Conservation (phyloP, 345 rosid species). For the Turritis glabra region DNA sequence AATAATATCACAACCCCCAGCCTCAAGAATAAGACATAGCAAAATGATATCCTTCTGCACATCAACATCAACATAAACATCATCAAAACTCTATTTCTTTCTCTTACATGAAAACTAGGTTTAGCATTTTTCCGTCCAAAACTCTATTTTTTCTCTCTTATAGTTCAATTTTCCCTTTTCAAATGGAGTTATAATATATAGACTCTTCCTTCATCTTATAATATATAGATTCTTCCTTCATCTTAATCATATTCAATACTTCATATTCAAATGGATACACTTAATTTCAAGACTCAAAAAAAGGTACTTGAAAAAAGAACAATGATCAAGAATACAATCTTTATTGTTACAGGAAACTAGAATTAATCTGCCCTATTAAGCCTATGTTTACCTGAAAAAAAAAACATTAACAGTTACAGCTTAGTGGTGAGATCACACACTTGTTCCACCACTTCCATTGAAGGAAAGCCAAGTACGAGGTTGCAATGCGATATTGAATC, state of each 20-base stretch:
- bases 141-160: no score
- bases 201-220: no score
- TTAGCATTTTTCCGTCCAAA: no score
- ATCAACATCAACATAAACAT: no score
- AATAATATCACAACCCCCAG: no score
- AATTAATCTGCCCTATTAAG: background rate
- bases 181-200: no score
- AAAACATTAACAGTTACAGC: constrained; percentile 25
- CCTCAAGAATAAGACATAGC: no score
- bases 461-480: constrained; percentile 39
- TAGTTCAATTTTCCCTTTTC: no score
- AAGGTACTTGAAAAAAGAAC: background rate
- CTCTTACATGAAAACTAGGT: no score
- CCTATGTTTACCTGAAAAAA: background rate
- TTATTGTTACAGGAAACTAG: constrained; percentile 1
- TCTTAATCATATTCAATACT: background rate
- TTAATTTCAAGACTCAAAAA: background rate
- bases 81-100: no score
- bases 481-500: constrained; percentile 45
- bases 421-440: constrained; percentile 41
- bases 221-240: no score
- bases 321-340: constrained; percentile 2
- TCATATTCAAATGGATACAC: background rate
- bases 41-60: no score
- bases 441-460: constrained; percentile 47